Evolutionary conservation across 1,284 basidiomycete species (phyloP).

Genomic region (Rhizoctonia solani): DNA sequence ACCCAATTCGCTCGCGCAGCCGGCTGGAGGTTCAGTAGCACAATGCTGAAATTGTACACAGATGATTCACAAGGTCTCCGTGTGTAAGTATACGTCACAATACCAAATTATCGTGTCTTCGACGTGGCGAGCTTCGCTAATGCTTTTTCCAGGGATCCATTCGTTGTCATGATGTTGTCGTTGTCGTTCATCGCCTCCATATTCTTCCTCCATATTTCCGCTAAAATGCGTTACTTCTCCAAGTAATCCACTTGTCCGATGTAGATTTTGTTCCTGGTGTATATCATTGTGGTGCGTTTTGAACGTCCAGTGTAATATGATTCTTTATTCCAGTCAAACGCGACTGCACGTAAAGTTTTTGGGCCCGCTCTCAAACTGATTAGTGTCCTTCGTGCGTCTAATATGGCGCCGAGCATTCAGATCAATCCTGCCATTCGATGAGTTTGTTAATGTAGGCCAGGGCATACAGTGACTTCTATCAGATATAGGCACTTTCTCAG

Average conservation of each 20-base stretch:
- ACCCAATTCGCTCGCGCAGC: conserved; percentile 91
- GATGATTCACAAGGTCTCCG: conserved; percentile 95
- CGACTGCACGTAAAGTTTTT: no score
- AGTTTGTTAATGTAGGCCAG: no score
- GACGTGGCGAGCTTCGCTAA: conserved; percentile 11
- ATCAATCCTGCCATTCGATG: no score
- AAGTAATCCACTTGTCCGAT: conserved; percentile 56
- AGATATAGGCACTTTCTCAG: no score
- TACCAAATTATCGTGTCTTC: not conserved
- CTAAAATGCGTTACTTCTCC: conserved; percentile 90
- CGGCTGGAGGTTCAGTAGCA: conserved; percentile 96
- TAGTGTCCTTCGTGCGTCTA: no score
- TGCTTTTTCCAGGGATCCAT: conserved; percentile 76
- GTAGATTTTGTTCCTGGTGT: conserved; percentile 30
- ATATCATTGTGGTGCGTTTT: conserved; percentile 21
- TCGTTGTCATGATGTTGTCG: conserved; percentile 95
- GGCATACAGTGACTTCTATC: no score
- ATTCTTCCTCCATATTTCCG: conserved; percentile 98
- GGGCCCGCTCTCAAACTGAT: no score
- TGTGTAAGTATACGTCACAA: conserved; percentile 72
- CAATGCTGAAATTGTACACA: conserved; percentile 98
- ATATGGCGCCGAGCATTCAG: no score
- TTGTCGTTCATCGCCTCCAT: conserved; percentile 98
- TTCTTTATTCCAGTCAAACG: conserved; percentile 7
- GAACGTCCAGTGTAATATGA: conserved; percentile 31